phyloP scores from a whole-genome alignment of 2,329 filamentous ascomycete genomes.

The Cordyceps farinosa region DNA sequence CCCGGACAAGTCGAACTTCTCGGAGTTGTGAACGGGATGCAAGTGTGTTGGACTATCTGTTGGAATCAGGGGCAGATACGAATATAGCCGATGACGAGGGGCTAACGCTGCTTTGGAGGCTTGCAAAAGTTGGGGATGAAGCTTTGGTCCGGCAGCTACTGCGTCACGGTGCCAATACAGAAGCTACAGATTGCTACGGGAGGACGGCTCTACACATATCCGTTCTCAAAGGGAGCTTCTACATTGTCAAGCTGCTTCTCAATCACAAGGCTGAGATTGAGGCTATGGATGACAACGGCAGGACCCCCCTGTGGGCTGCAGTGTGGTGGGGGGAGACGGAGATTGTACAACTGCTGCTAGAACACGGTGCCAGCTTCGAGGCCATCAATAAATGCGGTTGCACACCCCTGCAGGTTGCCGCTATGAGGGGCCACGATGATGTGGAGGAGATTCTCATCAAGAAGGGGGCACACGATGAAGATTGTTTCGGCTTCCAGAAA shows the following conservation, averaged over 20 bases:
- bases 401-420: conserved; percentile 21
- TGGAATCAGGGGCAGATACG: too few relatives aligned
- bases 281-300: background rate
- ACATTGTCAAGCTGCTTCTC: background rate
- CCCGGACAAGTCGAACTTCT: too few relatives aligned
- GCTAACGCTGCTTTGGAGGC: too few relatives aligned
- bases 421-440: background rate
- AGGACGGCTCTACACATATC: background rate
- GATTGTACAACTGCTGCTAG: background rate
- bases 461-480: too few relatives aligned
- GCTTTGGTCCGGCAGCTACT: background rate
- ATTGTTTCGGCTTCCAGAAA: too few relatives aligned
- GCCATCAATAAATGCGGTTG: background rate
- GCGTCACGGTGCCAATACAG: background rate
- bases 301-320: background rate
- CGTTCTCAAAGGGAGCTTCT: too few relatives aligned
- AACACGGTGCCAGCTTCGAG: background rate
- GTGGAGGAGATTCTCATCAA: background rate
- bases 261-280: background rate
- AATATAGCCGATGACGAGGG: too few relatives aligned
- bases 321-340: background rate
- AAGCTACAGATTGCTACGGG: background rate
- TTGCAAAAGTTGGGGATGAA: too few relatives aligned
- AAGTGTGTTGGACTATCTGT: too few relatives aligned
- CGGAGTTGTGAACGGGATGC: too few relatives aligned